Conservation (phyloP, 2,329 filamentous ascomycete species). For the Fusarium subtropicale region DNA sequence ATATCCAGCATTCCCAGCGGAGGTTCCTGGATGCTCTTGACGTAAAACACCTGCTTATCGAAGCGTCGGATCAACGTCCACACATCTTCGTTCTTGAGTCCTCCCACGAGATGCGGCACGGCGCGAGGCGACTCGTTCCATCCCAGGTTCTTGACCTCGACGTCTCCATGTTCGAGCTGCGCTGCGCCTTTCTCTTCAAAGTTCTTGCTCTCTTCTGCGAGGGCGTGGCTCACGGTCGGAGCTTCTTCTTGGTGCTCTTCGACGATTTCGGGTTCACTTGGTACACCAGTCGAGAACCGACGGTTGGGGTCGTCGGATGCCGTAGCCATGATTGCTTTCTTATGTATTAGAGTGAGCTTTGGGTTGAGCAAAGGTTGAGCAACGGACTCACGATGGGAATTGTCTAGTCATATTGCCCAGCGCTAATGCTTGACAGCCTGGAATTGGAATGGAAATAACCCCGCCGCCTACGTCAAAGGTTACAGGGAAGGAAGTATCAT, state of each 20-base stretch:
- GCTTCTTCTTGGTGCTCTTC: conserved; percentile 44
- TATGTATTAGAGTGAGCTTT: neutral
- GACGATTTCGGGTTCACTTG: conserved; percentile 49
- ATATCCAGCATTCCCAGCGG: conserved; percentile 78
- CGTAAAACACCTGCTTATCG: conserved; percentile 76
- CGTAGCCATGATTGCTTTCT: conserved; percentile 20
- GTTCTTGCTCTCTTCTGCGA: conserved; percentile 50
- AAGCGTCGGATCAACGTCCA: conserved; percentile 79
- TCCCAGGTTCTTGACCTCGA: conserved; percentile 74
- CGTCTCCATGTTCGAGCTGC: conserved; percentile 61
- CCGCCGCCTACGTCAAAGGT: conserved; percentile 41
- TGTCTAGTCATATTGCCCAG: neutral
- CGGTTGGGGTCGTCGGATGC: conserved; percentile 21
- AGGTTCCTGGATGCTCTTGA: conserved; percentile 69
- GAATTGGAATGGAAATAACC: conserved; percentile 28
- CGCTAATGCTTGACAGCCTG: neutral
- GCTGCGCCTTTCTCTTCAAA: conserved; percentile 57
- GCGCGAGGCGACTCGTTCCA: conserved; percentile 71
- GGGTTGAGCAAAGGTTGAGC: neutral
- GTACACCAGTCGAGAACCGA: conserved; percentile 32
- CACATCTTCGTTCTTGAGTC: conserved; percentile 77
- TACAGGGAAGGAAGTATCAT: conserved; percentile 24
- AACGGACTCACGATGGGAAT: neutral
- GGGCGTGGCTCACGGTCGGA: conserved; percentile 53
- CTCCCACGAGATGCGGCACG: conserved; percentile 73